Base-by-base conservation (phyloP, 805 yeast species). In the Hemisphaericaspora nanyangensis region DNA sequence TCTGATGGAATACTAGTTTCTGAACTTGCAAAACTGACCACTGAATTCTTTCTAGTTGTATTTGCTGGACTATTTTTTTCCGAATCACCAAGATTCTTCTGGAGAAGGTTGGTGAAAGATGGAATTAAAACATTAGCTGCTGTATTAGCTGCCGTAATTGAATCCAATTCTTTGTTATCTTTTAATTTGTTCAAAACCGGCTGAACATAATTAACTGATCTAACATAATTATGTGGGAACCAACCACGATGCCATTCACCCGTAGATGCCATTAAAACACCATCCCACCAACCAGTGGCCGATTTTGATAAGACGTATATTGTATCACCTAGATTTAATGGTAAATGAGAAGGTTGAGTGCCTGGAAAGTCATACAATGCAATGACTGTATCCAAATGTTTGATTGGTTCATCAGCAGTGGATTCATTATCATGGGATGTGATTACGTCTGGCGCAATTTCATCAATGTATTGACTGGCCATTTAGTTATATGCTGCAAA, bases 201-300 rank as follows among this genome's bases (percentile, higher is more conserved):
- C 49, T 65, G 70, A 26, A 62, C 67, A 46, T 67, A 68, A 49
- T 68, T 65, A 15, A 68, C 70, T 1, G 72, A 56, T 34, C 74
- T 69, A 19, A 79, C 79, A 58, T 74, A 81, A 42, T 74, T 76
- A 35, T 74, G 74, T 13, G 95, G 95, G 63, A 88, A 85, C 95
- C 95, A 88, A 49, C 96, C 96, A 53, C 95, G 70, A 29, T 55
- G 51, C 5, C 73, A 57, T 5, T 66, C 72, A 6, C 74, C 74
- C 45, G 42, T 50, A 39, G 42, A 50, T 35, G 27, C 66, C 47
- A 58, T 37, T 5, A 60, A 36, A 13, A 82, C 69, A 8, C 96
- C 95, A 57, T 88, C 95, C 93, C 95, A 86, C 96, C 95, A 88
- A 2, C 88, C 85, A 2, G 78, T 57, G 29, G 73, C 76, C 12